Evolutionary conservation across 208 protist species (phyloP).

Genomic region (Crithidia expoeki): DNA sequence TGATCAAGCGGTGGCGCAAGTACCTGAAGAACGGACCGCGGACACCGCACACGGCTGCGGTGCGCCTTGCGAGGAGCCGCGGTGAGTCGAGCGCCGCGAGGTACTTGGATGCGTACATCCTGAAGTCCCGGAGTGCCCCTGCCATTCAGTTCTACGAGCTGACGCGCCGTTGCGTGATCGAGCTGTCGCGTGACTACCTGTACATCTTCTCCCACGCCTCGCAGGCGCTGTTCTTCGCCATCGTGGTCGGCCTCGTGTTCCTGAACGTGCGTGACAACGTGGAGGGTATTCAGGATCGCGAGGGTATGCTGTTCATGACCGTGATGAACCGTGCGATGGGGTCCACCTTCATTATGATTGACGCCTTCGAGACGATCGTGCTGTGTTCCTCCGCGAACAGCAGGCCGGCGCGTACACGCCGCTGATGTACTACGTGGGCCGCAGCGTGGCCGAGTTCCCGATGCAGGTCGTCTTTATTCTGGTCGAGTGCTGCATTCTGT

Average conservation of each 20-base stretch:
- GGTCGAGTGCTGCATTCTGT: conserved; percentile 59
- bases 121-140: conserved; percentile 46
- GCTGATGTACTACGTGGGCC: conserved; percentile 56
- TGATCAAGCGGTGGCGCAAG: conserved; percentile 76
- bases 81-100: conserved; percentile 40
- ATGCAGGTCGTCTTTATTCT: conserved; percentile 45
- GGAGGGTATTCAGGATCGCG: conserved; percentile 58
- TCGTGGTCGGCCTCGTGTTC: conserved; percentile 78
- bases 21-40: conserved; percentile 50
- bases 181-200: conserved; percentile 48
- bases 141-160: conserved; percentile 69
- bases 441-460: conserved; percentile 55
- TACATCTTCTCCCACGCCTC: conserved; percentile 51
- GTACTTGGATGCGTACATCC: conserved; percentile 59
- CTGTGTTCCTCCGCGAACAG: conserved; percentile 73
- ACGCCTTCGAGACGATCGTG: conserved; percentile 46
- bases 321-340: conserved; percentile 66
- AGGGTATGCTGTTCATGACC: conserved; percentile 73
- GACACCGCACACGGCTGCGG: conserved; percentile 58
- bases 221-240: conserved; percentile 66
- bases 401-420: conserved; percentile 68
- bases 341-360: conserved; percentile 58
- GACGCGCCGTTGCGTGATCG: conserved; percentile 35
- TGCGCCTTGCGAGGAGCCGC: conserved; percentile 43
- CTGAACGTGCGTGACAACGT: conserved; percentile 53